Base-by-base conservation (phyloP, 2,329 filamentous ascomycete species). In the Beauveria brongniartii region DNA sequence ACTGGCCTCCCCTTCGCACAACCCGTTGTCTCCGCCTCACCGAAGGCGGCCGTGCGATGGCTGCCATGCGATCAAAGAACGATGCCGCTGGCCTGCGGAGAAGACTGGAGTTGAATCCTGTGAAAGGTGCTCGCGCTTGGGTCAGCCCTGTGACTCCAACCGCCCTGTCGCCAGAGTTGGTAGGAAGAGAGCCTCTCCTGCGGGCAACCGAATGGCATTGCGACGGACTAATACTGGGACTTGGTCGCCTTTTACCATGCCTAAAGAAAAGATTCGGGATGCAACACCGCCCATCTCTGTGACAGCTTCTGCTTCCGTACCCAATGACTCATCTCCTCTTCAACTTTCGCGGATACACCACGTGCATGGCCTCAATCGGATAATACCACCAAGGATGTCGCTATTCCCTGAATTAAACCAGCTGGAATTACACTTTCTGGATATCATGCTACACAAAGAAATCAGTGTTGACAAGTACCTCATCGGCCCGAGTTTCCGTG, bases 381-480 rank as follows among this genome's bases (percentile, higher is more conserved):
- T 6, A 4, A 34, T 55, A 40, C 53, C 53, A 18, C 54, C 22
- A 10, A 26, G 37, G 12, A 46, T 62, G 24, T 14, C 44, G 12
- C 47, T 63, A 2, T 61, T 63, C 37, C 61, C 61, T 5, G 50
- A 63, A 16, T 20, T 63, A 34, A 61, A 20, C 57, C 56, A 41
- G 22, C n/a, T 63, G 44, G 61, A 63, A 47, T 44, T 61, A 37
- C 57, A 51, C 30, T 51, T 63, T 7, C 46, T 63, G 4, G 61
- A 63, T 40, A 44, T 46, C 24, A 61, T 59, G 44, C 37, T 63
- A 22, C 57, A 63, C 37, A 61, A 63, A 44, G 41, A 44, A n/a
- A 60, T 63, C 48, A 43, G 54, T 14, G 52, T 63, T 8, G 61
- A 61, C 61, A 63, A 63, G 44, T 63, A 61, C 40, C 18, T 63